Evolutionary conservation across 2,329 filamentous ascomycete species (phyloP).

Genomic region (Pseudopithomyces chartarum): DNA sequence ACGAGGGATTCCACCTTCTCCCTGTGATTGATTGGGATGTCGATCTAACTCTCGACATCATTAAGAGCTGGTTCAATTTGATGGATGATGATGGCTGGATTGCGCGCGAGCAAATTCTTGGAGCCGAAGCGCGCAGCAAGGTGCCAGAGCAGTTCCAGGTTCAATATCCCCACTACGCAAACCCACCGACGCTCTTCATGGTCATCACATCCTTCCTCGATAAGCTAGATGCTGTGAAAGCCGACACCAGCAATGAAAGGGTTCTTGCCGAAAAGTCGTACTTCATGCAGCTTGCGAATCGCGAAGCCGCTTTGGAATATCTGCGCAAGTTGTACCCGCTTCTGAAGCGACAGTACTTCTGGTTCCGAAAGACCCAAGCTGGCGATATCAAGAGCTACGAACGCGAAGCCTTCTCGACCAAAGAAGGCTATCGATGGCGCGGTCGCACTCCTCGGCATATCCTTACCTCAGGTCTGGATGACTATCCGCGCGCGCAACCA

Average conservation of each 20-base stretch:
- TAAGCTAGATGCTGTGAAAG: constrained; percentile 64
- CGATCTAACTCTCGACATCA: constrained; percentile 79
- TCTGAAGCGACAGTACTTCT: constrained; percentile 86
- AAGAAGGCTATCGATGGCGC: constrained; percentile 93
- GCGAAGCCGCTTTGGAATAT: constrained; percentile 70
- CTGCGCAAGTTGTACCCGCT: constrained; percentile 82
- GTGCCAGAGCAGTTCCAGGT: constrained; percentile 91
- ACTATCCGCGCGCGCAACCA: constrained; percentile 92
- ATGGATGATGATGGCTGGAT: constrained; percentile 99
- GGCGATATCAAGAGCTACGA: constrained; percentile 93
- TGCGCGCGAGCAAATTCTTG: constrained; percentile 91
- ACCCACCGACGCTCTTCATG: constrained; percentile 93
- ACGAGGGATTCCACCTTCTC: constrained; percentile 94
- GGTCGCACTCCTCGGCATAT: constrained; percentile 86
- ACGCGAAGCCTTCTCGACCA: constrained; percentile 82
- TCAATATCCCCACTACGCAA: constrained; percentile 97
- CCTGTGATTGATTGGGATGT: constrained; percentile 94
- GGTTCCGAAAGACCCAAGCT: constrained; percentile 91
- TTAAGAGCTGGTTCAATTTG: constrained; percentile 93
- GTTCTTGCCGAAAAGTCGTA: constrained; percentile 51
- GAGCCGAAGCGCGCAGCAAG: constrained; percentile 89
- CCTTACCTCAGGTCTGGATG: constrained; percentile 90
- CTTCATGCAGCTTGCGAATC: constrained; percentile 69
- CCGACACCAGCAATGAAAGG: constrained; percentile 40
- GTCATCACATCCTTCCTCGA: constrained; percentile 83